Percentiles rank a stretch among this genome's conserved stretches.
Conservation (phyloP, 305 asterid genomes). For the Plantago coronopus region DNA sequence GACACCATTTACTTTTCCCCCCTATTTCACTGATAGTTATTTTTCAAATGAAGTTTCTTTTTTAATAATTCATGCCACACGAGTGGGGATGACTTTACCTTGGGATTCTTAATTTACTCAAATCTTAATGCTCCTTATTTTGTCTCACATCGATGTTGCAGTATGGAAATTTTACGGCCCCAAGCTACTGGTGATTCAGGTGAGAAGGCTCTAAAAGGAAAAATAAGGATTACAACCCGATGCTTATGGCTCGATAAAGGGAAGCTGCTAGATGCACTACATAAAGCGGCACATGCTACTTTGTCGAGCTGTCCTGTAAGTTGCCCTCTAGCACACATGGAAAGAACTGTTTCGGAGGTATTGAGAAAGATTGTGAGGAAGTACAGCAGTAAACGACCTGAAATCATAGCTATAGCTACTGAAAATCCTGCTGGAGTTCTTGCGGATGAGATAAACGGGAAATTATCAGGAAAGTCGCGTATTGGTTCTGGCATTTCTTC, state of each 20-base stretch:
- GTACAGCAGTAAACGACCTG: slow-evolving; percentile 94
- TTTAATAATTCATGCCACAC: no score
- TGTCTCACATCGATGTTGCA: slow-evolving; percentile 33
- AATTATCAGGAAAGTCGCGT: slow-evolving; percentile 60
- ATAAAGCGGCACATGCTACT: slow-evolving; percentile 94
- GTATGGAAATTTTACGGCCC: slow-evolving; percentile 97
- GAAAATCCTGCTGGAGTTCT: slow-evolving; percentile 88
- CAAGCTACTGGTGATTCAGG: slow-evolving; percentile 37
- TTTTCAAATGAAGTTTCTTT: no score
- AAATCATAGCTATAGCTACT: slow-evolving; percentile 75
- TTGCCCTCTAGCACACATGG: slow-evolving; percentile 85
- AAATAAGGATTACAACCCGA: slow-evolving; percentile 92
- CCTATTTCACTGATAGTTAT: no score
- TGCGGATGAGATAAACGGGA: slow-evolving; percentile 79
- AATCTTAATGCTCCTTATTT: slow-evolving; percentile 23
- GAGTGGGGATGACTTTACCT: background rate
- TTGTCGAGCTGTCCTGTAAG: slow-evolving; percentile 84
- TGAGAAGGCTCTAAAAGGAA: slow-evolving; percentile 71
- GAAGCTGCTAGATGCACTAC: slow-evolving; percentile 91
- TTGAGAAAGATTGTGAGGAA: slow-evolving; percentile 90
- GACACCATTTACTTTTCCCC: background rate
- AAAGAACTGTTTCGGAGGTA: slow-evolving; percentile 87
- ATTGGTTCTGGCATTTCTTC: slow-evolving; percentile 44
- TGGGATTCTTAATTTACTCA: slow-evolving; percentile 13
- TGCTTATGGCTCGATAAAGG: slow-evolving; percentile 99